phyloP scores from a whole-genome alignment of 1,284 basidiomycete species.

The Taiwanofungus camphoratus region DNA sequence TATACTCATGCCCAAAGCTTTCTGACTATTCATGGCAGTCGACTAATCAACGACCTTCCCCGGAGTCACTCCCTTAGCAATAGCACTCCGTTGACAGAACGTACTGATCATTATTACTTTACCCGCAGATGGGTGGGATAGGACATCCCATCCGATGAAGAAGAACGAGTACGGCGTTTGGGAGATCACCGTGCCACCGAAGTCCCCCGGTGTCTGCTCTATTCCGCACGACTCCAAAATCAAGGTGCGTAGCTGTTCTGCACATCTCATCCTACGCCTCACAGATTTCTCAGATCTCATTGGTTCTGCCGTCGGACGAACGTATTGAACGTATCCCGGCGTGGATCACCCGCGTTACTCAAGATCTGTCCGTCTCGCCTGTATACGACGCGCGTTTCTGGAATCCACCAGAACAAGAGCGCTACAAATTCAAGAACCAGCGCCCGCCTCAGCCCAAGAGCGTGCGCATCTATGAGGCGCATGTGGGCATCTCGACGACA shows the following conservation, averaged over 20 bases:
- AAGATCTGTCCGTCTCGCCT: slow-evolving; percentile 86
- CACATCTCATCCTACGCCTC: neutral
- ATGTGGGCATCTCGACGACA: slow-evolving; percentile 93
- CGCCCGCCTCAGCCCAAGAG: slow-evolving; percentile 66
- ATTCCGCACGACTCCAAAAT: slow-evolving; percentile 94
- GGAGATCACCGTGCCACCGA: slow-evolving; percentile 79
- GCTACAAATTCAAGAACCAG: slow-evolving; percentile 80
- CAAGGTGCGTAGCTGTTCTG: slow-evolving; percentile 52
- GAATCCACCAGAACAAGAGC: slow-evolving; percentile 77
- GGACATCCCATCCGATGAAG: slow-evolving; percentile 79
- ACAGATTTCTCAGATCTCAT: slow-evolving; percentile 85
- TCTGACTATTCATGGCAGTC: no score
- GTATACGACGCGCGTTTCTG: slow-evolving; percentile 97
- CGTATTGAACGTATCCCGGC: slow-evolving; percentile 89
- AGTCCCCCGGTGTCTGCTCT: slow-evolving; percentile 62
- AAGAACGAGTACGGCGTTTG: slow-evolving; percentile 91
- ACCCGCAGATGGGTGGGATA: slow-evolving; percentile 80
- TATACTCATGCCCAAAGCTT: no score
- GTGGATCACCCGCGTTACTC: slow-evolving; percentile 94
- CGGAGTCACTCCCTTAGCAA: no score
- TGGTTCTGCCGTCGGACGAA: slow-evolving; percentile 71
- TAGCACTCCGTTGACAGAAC: no score
- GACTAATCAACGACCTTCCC: no score
- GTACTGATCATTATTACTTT: slow-evolving; percentile 3
- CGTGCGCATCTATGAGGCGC: slow-evolving; percentile 92